Evolutionary conservation across 768 basidiomycete genomes (phyloP).

Genomic region (Rhizopogon sp.): DNA sequence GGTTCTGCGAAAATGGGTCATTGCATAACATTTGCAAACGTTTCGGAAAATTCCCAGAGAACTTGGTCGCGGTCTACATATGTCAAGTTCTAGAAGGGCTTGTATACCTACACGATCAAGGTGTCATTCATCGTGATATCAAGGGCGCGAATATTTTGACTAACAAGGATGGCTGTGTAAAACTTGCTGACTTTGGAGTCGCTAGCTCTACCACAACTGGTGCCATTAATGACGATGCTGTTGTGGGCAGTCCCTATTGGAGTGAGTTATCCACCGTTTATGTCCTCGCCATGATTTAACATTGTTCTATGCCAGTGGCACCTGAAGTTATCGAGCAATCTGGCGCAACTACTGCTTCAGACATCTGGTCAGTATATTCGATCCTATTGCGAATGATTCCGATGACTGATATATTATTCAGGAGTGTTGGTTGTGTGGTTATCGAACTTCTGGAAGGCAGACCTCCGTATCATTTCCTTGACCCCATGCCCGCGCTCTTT

Average conservation of each 20-base stretch:
- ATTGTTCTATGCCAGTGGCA: constrained; percentile 59
- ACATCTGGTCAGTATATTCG: constrained; percentile 73
- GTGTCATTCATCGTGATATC: constrained; percentile 97
- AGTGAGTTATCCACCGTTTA: constrained; percentile 47
- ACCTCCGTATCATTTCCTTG: constrained; percentile 92
- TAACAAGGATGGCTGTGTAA: constrained; percentile 97
- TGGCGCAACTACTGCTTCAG: constrained; percentile 94
- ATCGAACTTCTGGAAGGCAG: constrained; percentile 88
- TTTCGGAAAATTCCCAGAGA: constrained; percentile 98
- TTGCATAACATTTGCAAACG: constrained; percentile 92
- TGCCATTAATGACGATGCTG: constrained; percentile 79
- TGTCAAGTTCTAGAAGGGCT: constrained; percentile 94
- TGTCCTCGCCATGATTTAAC: constrained; percentile 4
- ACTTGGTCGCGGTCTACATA: constrained; percentile 93
- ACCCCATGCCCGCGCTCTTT: constrained; percentile 98
- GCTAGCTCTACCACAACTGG: constrained; percentile 74
- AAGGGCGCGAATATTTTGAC: constrained; percentile 98
- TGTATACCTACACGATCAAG: constrained; percentile 90
- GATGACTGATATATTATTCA: constrained; percentile 15
- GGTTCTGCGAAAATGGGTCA: constrained; percentile 98
- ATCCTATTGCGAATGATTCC: background rate
- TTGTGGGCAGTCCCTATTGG: constrained; percentile 99
- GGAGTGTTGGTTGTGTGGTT: constrained; percentile 94
- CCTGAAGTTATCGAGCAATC: constrained; percentile 98
- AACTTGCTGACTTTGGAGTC: constrained; percentile 99